Evolutionary conservation across 164 flowering plant species (phyloP).

Genomic region (Berberis thunbergii): DNA sequence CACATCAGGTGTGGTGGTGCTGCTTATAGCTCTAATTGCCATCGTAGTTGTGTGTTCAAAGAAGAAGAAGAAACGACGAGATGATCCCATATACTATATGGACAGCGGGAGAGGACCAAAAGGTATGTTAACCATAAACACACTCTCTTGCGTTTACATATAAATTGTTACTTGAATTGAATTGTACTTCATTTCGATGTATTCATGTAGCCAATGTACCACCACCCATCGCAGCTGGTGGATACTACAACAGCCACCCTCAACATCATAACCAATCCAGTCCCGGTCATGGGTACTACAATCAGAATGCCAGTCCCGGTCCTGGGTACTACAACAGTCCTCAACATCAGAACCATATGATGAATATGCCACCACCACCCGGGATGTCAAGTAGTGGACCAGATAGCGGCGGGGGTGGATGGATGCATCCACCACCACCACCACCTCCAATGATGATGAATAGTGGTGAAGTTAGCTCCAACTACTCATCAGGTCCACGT

Average conservation of each 20-base stretch:
- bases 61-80: conserved; percentile 34
- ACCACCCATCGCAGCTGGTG: no score
- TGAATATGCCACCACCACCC: conserved; percentile 18
- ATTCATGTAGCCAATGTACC: no score
- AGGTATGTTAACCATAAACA: not conserved
- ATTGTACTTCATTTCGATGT: no score
- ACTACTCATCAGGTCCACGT: conserved; percentile 20
- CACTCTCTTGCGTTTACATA: not conserved
- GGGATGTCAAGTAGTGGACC: conserved; percentile 9
- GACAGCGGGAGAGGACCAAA: conserved; percentile 13
- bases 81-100: conserved; percentile 26
- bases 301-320: conserved; percentile 2
- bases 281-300: not conserved
- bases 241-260: no score
- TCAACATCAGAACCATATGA: conserved; percentile 11
- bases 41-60: conserved; percentile 19
- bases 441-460: conserved; percentile 16
- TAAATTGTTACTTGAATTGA: no score
- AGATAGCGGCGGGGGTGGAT: conserved; percentile 12
- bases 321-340: conserved; percentile 20
- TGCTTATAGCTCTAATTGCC: conserved; percentile 25
- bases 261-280: no score
- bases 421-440: conserved; percentile 23
- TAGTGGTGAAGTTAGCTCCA: conserved; percentile 29
- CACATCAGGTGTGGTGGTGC: conserved; percentile 26